A percentile compares a stretch with the other conserved stretches of the same genome.
Evolutionary conservation across 805 yeast genomes (phyloP).

Genomic region (Candida ascalaphidarum): DNA sequence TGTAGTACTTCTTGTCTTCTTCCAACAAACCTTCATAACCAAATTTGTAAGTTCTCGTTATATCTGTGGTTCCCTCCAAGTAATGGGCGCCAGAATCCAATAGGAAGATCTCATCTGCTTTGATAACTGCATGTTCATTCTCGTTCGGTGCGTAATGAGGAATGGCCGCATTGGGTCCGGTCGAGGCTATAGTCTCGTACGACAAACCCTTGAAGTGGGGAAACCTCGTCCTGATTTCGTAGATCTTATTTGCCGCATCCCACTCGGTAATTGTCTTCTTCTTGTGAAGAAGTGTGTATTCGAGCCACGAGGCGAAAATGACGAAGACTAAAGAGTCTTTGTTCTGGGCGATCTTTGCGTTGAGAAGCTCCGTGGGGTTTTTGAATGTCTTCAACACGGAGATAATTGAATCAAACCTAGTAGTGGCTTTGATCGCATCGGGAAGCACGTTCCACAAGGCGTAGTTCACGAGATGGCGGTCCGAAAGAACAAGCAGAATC

Average conservation of each 20-base stretch:
- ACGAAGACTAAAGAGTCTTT: conserved; percentile 77
- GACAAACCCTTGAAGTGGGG: conserved; percentile 60
- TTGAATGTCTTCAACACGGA: conserved; percentile 63
- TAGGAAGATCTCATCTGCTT: conserved; percentile 48
- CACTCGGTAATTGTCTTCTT: conserved; percentile 45
- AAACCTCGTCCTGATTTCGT: conserved; percentile 43
- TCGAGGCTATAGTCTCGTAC: conserved; percentile 68
- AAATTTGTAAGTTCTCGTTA: conserved; percentile 81
- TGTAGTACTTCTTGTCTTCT: conserved; percentile 60
- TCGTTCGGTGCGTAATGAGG: conserved; percentile 69
- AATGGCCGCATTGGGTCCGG: conserved; percentile 69
- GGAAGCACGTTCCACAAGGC: conserved; percentile 25
- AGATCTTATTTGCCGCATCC: conserved; percentile 54
- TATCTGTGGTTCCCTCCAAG: conserved; percentile 63
- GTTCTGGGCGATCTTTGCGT: conserved; percentile 68
- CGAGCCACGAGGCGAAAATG: conserved; percentile 78
- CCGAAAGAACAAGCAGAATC: conserved; percentile 21
- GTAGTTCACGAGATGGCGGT: conserved; percentile 18
- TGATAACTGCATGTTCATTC: conserved; percentile 50
- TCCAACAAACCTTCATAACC: conserved; percentile 15
- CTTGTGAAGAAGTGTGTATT: conserved; percentile 39
- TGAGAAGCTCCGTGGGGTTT: conserved; percentile 61
- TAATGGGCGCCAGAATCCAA: conserved; percentile 57
- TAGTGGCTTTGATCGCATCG: conserved; percentile 12
- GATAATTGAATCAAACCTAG: conserved; percentile 21